Evolutionary conservation across 73 alveolate genomes (phyloP).

Genomic region (Paramecium sexaurelia): DNA sequence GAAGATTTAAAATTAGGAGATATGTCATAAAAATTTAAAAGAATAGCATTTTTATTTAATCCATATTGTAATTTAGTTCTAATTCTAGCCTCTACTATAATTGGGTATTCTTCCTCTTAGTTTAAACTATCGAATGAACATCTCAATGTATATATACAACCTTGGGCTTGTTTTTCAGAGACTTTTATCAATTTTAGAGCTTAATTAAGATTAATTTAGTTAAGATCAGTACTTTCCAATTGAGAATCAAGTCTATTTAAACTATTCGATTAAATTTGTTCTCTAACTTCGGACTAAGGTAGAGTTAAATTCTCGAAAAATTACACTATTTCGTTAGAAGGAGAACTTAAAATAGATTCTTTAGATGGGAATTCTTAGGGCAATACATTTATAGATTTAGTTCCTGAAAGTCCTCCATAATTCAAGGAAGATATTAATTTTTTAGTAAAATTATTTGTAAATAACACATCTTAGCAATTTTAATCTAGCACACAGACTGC

Average conservation of each 20-base stretch:
- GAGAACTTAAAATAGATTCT: background rate
- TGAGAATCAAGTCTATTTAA: background rate
- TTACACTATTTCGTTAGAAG: background rate
- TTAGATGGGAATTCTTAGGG: background rate
- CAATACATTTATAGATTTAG: background rate
- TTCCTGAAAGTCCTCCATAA: background rate
- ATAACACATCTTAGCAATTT: background rate
- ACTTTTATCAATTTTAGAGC: background rate
- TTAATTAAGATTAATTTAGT: background rate
- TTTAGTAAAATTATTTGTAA: background rate
- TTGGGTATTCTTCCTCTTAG: background rate
- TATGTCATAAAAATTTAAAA: background rate
- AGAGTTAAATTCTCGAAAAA: background rate
- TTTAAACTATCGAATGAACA: background rate
- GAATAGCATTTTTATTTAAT: background rate
- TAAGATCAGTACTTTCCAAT: background rate
- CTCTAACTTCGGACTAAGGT: background rate
- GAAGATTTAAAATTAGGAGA: conserved; percentile 16
- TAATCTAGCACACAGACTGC: conserved; percentile 27
- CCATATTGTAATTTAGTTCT: conserved; percentile 18
- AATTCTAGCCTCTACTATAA: background rate
- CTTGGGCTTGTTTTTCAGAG: background rate
- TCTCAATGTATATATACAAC: background rate
- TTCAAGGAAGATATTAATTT: background rate
- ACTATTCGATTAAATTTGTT: background rate